phyloP scores from a whole-genome alignment of 176 grass and related monocot genomes.

The bread wheat (Triticum aestivum) region DNA sequence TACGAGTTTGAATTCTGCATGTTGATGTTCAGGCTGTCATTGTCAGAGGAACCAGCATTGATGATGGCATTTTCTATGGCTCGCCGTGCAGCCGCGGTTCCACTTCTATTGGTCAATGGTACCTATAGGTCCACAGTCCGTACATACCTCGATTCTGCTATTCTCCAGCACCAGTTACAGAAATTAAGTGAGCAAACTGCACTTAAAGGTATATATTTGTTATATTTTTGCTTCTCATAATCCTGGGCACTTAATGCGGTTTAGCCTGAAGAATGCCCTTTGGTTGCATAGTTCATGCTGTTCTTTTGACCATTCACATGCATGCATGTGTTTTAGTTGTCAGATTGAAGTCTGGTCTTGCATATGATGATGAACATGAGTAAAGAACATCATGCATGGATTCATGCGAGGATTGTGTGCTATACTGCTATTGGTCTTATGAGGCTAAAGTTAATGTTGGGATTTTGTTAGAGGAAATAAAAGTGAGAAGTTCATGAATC shows the following conservation, averaged over 20 bases:
- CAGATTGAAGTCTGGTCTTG: not conserved
- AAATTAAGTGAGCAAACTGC: conserved; percentile 55
- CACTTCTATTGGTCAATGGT: conserved; percentile 90
- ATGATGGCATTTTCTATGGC: conserved; percentile 93
- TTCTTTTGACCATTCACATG: not conserved
- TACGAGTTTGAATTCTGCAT: conserved; percentile 9
- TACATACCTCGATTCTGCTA: conserved; percentile 83
- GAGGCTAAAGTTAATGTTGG: not conserved
- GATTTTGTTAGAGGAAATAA: not conserved
- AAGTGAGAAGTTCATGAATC: conserved; percentile 4
- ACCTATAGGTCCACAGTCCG: conserved; percentile 90
- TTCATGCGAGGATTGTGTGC: too few species aligned
- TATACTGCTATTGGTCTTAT: conserved; percentile 5
- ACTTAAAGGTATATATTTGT: conserved; percentile 63
- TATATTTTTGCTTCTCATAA: conserved; percentile 3
- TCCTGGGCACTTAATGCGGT: not conserved
- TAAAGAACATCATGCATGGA: too few species aligned
- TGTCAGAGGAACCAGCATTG: conserved; percentile 73
- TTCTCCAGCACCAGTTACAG: conserved; percentile 88
- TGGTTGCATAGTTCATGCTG: not conserved
- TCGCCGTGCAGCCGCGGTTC: conserved; percentile 82
- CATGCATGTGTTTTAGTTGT: not conserved
- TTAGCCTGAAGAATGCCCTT: conserved; percentile 4
- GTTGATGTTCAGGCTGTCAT: conserved; percentile 53
- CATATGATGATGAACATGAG: too few species aligned